Evolutionary conservation across 2,329 filamentous ascomycete genomes (phyloP).

Genomic region (Periconia macrospinosa): DNA sequence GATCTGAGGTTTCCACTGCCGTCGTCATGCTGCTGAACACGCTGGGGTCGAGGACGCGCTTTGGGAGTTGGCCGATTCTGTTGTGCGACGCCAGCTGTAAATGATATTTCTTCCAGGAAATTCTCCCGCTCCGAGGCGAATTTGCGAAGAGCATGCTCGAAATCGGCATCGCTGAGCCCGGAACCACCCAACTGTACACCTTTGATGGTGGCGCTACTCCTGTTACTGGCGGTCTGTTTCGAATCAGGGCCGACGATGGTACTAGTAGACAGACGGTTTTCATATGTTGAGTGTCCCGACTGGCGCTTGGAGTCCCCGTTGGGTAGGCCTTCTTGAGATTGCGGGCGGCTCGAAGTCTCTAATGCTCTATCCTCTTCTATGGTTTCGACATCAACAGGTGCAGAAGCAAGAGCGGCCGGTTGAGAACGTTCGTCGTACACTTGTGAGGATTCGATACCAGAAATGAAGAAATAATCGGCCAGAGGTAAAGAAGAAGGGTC

Average conservation of each 20-base stretch:
- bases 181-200: constrained; percentile 45
- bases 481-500: constrained; percentile 57
- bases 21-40: constrained; percentile 50
- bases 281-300: constrained; percentile 48
- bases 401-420: constrained; percentile 28
- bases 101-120: constrained; percentile 88
- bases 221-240: constrained; percentile 60
- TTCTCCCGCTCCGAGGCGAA: constrained; percentile 94
- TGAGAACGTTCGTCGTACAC: constrained; percentile 51
- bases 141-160: constrained; percentile 88
- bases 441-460: constrained; percentile 55
- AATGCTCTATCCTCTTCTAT: constrained; percentile 63
- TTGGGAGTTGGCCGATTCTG: constrained; percentile 56
- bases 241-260: constrained; percentile 50
- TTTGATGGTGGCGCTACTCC: constrained; percentile 67
- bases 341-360: constrained; percentile 52
- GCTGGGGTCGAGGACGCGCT: constrained; percentile 68
- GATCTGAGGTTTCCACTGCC: constrained; percentile 56
- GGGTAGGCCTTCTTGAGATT: constrained; percentile 47
- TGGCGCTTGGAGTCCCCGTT: constrained; percentile 41
- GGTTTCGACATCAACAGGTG: constrained; percentile 47
- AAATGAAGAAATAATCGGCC: constrained; percentile 69
- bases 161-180: constrained; percentile 75
- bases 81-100: constrained; percentile 73
- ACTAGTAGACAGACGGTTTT: constrained; percentile 54